Base-by-base conservation (phyloP, 2,329 filamentous ascomycete species). In the Aspergillus ustus region DNA sequence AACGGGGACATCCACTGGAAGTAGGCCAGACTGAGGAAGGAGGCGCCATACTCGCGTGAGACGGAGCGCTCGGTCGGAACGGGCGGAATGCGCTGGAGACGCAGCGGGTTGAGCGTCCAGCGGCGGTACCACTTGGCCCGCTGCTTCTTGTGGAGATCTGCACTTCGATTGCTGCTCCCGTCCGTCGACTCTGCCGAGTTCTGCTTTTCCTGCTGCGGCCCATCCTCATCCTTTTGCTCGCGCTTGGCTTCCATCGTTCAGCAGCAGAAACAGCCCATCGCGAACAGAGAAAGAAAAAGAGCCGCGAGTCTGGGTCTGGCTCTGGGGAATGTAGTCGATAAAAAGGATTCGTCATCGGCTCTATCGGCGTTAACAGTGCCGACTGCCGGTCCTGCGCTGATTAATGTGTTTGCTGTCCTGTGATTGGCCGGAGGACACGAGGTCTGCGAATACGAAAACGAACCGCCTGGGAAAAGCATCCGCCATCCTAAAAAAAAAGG, bases 1-100 rank as follows among this genome's bases (percentile, higher is more conserved):
- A 98, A 73, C 1, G 92, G 89, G 0, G 88, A 87, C 84, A 97
- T 94, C 94, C 94, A 98, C 74, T 92, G 87, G 73, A 97, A 98
- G 4, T 89, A 90, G 22, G 96, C 75, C 60, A 83, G 75, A 78
- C 91, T 96, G 65, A 95, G 84, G 71, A 93, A 89, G 2, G 85
- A 80, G 5, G 93, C 93, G 4, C 80, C 83, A 73, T 92, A 83
- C 78, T 97, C 93, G 64, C 85, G 85, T 6, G 87, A 93, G 0
- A 82, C 76, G 9, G 71, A 71, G 31, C 85, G 78, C 67, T 84
- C 78, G 28, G 82, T 73, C 1, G 87, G 86, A 2, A 88, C 75
- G 2, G 85, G 83, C n/a, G 86, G 86, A 44, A 78, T 77, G 19
- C 75, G 73, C 49, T 82, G 82, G 63, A 78, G 76, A 72, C 80